Conservation (phyloP, 768 basidiomycete genomes). For the Xerocomus spinulosus region DNA sequence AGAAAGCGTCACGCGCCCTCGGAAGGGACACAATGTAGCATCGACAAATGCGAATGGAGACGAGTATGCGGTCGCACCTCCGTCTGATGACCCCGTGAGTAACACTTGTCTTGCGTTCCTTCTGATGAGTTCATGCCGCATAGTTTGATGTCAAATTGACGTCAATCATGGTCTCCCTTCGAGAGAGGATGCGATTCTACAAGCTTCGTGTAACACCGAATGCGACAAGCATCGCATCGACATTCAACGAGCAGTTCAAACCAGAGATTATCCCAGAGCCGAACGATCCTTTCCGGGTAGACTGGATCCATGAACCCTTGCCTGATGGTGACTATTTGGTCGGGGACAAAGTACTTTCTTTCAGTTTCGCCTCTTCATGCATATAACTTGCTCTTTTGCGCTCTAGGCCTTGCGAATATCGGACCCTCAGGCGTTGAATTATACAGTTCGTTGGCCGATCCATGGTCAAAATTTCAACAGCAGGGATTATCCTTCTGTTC, state of each 20-base stretch:
- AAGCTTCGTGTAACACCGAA: slow-evolving; percentile 72
- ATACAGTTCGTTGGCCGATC: slow-evolving; percentile 78
- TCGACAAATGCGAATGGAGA: slow-evolving; percentile 37
- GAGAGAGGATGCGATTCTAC: slow-evolving; percentile 83
- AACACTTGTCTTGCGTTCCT: neutral
- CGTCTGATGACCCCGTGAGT: slow-evolving; percentile 63
- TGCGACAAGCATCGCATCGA: slow-evolving; percentile 63
- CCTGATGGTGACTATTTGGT: slow-evolving; percentile 48
- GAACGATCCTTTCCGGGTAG: slow-evolving; percentile 77
- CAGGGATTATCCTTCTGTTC: slow-evolving; percentile 66
- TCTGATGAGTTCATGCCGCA: slow-evolving; percentile 1
- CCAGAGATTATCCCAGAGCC: slow-evolving; percentile 82
- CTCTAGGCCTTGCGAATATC: slow-evolving; percentile 64
- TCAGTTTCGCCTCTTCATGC: neutral
- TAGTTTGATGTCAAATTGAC: slow-evolving; percentile 78
- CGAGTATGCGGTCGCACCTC: slow-evolving; percentile 44
- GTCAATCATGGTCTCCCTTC: slow-evolving; percentile 63
- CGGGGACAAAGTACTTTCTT: slow-evolving; percentile 58
- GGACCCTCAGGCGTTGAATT: slow-evolving; percentile 64
- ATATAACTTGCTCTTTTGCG: slow-evolving; percentile 8
- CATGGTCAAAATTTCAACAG: slow-evolving; percentile 79
- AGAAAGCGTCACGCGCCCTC: slow-evolving; percentile 54
- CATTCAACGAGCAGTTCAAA: slow-evolving; percentile 78
- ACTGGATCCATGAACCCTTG: slow-evolving; percentile 67
- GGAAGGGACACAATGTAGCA: slow-evolving; percentile 28